phyloP scores from a whole-genome alignment of 2,329 filamentous ascomycete genomes.

The Bisporella sp. region DNA sequence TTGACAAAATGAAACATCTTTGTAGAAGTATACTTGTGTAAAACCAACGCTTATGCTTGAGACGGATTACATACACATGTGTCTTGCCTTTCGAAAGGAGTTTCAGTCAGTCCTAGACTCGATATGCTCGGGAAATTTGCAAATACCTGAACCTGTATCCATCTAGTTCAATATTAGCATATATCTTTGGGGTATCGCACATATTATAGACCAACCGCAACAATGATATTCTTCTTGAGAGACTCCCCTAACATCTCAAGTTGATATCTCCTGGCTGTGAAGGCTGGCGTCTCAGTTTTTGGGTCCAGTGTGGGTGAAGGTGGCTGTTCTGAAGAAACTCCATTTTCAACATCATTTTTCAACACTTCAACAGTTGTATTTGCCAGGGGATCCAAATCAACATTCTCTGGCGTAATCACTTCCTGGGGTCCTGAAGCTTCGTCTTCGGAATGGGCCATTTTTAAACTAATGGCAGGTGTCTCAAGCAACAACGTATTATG shows the following conservation, averaged over 20 bases:
- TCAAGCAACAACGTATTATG: too few species aligned
- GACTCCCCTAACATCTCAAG: conserved; percentile 57
- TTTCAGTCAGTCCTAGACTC: too few species aligned
- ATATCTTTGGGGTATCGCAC: neutral
- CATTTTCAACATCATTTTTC: neutral
- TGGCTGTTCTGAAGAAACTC: neutral
- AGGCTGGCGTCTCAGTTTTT: neutral
- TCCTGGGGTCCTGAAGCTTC: conserved; percentile 64
- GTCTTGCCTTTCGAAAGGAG: conserved; percentile 48
- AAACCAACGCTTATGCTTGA: too few species aligned
- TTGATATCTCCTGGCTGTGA: neutral
- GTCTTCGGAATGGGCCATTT: conserved; percentile 44
- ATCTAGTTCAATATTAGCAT: neutral
- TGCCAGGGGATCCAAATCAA: neutral
- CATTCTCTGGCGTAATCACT: conserved; percentile 43
- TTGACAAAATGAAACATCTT: too few species aligned
- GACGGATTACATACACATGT: conserved; percentile 50
- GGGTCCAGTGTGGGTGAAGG: neutral
- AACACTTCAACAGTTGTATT: neutral
- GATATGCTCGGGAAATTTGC: too few species aligned
- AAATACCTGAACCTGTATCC: conserved; percentile 58
- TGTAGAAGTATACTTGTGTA: too few species aligned
- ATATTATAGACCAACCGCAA: conserved; percentile 44
- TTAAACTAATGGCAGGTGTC: conserved; percentile 26
- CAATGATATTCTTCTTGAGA: conserved; percentile 62